phyloP scores from a whole-genome alignment of 495 filamentous ascomycete genomes.

The Apiosordaria backusii region DNA sequence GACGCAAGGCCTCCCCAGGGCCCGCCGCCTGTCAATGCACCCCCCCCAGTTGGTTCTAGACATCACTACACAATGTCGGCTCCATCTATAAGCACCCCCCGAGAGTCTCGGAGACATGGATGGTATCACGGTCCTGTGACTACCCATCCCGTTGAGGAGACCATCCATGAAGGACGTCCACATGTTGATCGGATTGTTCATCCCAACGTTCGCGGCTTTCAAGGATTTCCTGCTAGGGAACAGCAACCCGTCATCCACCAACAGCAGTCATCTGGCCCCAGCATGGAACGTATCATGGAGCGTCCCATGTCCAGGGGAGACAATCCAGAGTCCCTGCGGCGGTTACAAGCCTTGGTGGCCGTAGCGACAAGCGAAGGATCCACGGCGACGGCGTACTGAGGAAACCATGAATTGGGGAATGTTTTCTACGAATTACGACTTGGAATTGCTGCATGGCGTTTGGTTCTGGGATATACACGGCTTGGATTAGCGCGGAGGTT shows the following conservation, averaged over 20 bases:
- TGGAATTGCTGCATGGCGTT: not conserved
- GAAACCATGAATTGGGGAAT: not conserved
- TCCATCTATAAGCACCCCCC: conserved; percentile 47
- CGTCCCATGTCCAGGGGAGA: conserved; percentile 22
- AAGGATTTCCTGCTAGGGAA: conserved; percentile 43
- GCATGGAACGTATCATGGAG: conserved; percentile 19
- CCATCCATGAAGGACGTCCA: conserved; percentile 36
- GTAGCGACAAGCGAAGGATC: conserved; percentile 83
- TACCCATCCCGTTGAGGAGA: conserved; percentile 31
- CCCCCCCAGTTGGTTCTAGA: conserved; percentile 20
- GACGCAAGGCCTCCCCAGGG: conserved; percentile 23
- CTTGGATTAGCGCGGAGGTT: not conserved
- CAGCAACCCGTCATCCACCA: conserved; percentile 13
- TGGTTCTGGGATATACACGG: not conserved
- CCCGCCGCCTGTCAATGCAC: conserved; percentile 9
- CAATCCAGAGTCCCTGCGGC: conserved; percentile 50
- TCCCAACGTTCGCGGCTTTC: conserved; percentile 45
- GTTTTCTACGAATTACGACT: not conserved
- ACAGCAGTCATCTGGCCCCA: conserved; percentile 13
- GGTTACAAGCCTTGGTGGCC: conserved; percentile 81
- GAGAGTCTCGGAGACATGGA: conserved; percentile 61
- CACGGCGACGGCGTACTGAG: conserved; percentile 48
- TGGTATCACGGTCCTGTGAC: conserved; percentile 64
- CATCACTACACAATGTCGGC: conserved; percentile 53
- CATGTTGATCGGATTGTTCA: conserved; percentile 49